Evolutionary conservation across 148 eudicot species (phyloP).

Genomic region (Mesembryanthemum crystallinum): DNA sequence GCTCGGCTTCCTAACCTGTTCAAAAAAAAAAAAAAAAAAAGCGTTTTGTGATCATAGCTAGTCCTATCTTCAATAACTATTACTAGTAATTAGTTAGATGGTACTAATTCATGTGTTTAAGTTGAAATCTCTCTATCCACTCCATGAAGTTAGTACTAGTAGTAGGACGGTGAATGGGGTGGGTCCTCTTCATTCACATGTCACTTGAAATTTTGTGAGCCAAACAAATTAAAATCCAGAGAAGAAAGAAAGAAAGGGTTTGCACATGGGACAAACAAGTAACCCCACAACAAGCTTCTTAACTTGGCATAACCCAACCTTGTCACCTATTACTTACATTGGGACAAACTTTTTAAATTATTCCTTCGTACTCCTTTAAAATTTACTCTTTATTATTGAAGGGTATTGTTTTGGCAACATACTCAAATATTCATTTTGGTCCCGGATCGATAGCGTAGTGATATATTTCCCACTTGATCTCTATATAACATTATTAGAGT

Average conservation of each 20-base stretch:
- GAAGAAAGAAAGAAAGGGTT: background rate
- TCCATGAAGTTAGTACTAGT: too few species aligned
- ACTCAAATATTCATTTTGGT: too few species aligned
- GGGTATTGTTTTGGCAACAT: background rate
- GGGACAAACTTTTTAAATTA: slow-evolving; percentile 12
- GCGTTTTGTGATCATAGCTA: too few species aligned
- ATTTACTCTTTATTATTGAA: background rate
- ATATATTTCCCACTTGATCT: too few species aligned
- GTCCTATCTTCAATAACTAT: too few species aligned
- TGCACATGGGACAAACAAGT: slow-evolving; percentile 22
- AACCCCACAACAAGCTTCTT: slow-evolving; percentile 15
- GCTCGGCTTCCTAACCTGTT: too few species aligned
- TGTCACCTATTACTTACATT: slow-evolving; percentile 1
- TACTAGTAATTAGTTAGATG: too few species aligned
- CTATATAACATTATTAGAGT: too few species aligned
- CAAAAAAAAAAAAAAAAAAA: too few species aligned
- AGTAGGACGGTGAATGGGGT: background rate
- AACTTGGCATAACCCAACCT: slow-evolving; percentile 16
- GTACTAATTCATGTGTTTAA: too few species aligned
- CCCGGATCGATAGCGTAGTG: too few species aligned
- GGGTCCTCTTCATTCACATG: slow-evolving; percentile 33
- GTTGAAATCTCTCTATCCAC: too few species aligned
- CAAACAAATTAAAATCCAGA: slow-evolving; percentile 10
- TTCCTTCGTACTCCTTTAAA: background rate
- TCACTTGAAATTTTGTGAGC: background rate